Base-by-base conservation (phyloP, 768 basidiomycete species). In the Dacryopinax spathularia region DNA sequence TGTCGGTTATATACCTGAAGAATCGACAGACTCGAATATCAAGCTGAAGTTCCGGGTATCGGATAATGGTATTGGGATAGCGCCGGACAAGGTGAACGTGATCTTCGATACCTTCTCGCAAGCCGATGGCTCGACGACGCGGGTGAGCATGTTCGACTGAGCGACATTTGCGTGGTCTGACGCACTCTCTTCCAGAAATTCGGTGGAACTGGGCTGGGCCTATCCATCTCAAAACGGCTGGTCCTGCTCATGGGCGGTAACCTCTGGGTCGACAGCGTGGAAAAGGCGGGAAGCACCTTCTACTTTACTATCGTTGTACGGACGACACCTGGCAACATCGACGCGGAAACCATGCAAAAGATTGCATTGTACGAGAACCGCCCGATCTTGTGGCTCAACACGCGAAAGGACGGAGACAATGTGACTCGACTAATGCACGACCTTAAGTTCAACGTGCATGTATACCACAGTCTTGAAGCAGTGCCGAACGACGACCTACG, bases 21-120 rank as follows among this genome's bases (percentile, higher is more conserved):
- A 72, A 33, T 64, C 86, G 66, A 90, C 92, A 65, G 88, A 91
- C 66, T 81, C 86, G 71, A 86, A 83, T 65, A 90, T 93, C 27
- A 92, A 90, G 29, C 78, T 99, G 22, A 92, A 97, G 75, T 96
- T 99, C 79, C 96, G 94, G 71, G 94, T 98, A 22, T 87, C 88
- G 61, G 96, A 99, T 72, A 97, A 94, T 1, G 96, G 96, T 63
- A 99, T 99, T 69, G 96, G 96, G 61, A 98, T 99, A 72, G 92
- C 95, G 63, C 92, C 93, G 73, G 96, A 98, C 74, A 98, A 98
- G 78, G 77, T 98, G 68, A 95, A 94, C 71, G 79, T 98, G 70
- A 98, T 98, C 72, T 99, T 98, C 75, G 96, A 99, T 72, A 98
- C 96, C 1, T 99, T 99, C 76, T 92, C 91, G 68, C 96, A 98